Evolutionary conservation across 2,329 filamentous ascomycete genomes (phyloP).

Genomic region (Stemphylium lycopersici): DNA sequence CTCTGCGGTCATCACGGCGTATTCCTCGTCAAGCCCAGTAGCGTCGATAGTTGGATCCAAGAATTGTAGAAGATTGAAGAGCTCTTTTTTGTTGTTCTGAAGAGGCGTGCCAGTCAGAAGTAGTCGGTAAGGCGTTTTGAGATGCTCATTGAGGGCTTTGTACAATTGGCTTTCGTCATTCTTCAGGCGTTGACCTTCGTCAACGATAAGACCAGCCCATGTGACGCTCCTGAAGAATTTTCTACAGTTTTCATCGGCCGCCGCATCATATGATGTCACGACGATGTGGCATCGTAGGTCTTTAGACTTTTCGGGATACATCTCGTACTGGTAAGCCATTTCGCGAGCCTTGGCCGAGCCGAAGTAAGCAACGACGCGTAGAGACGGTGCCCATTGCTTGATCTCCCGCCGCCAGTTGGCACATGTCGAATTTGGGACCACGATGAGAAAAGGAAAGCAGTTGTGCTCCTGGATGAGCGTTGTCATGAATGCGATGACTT

Average conservation of each 20-base stretch:
- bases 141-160: constrained; percentile 71
- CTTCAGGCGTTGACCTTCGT: constrained; percentile 94
- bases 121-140: constrained; percentile 76
- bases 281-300: constrained; percentile 88
- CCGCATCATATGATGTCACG: constrained; percentile 92
- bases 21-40: constrained; percentile 74
- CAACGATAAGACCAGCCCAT: constrained; percentile 89
- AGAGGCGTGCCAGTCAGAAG: constrained; percentile 88
- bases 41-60: constrained; percentile 77
- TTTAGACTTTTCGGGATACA: constrained; percentile 71
- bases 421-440: constrained; percentile 93
- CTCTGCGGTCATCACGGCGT: constrained; percentile 77
- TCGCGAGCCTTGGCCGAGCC: constrained; percentile 76
- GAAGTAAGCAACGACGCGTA: constrained; percentile 92
- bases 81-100: constrained; percentile 92
- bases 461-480: constrained; percentile 66
- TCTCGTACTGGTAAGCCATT: constrained; percentile 79
- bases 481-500: constrained; percentile 82
- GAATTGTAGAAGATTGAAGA: constrained; percentile 97
- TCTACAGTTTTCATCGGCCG: constrained; percentile 72
- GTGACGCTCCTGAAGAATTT: constrained; percentile 71
- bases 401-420: constrained; percentile 98
- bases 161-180: constrained; percentile 89
- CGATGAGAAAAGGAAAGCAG: constrained; percentile 91
- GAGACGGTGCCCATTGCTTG: constrained; percentile 85